Percentiles rank a stretch among this genome's conserved stretches.
phyloP scores from a whole-genome alignment of 2,329 filamentous ascomycete genomes.

The Myriosclerotinia duriaeana region DNA sequence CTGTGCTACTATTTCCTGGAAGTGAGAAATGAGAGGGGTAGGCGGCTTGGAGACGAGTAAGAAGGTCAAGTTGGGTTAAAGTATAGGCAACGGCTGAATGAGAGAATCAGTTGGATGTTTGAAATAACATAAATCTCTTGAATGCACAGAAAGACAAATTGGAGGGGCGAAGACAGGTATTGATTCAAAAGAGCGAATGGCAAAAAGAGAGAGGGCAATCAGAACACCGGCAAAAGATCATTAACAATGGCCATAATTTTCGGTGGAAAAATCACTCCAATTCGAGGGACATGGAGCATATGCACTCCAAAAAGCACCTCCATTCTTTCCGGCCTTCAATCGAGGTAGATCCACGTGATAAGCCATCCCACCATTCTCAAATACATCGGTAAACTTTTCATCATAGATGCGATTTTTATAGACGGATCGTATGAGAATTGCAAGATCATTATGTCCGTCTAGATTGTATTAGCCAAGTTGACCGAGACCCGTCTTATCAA shows the following conservation, averaged over 20 bases:
- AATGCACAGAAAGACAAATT: not conserved
- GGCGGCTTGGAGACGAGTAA: conserved; percentile 59
- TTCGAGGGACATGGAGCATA: conserved; percentile 75
- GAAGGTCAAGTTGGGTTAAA: conserved; percentile 72
- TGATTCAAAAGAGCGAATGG: not conserved
- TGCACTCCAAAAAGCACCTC: conserved; percentile 92
- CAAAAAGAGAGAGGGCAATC: not conserved
- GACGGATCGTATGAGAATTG: conserved; percentile 64
- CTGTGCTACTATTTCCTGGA: conserved; percentile 57
- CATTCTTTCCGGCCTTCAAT: conserved; percentile 67
- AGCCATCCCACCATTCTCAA: conserved; percentile 66
- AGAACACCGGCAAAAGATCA: not conserved
- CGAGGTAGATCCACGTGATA: conserved; percentile 79
- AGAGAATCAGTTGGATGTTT: not conserved
- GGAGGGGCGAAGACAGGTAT: not conserved
- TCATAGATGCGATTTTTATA: conserved; percentile 79
- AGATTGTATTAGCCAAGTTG: not conserved
- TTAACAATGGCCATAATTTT: conserved; percentile 66
- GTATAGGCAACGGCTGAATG: conserved; percentile 61
- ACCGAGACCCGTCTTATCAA: not conserved
- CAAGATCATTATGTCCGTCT: conserved; percentile 91
- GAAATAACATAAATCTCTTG: not conserved
- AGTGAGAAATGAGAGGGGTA: conserved; percentile 72
- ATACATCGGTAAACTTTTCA: conserved; percentile 69
- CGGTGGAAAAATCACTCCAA: conserved; percentile 70